Base-by-base conservation (phyloP, 192 early-diverging fungal species). In the Gamsiella multidivaricata region DNA sequence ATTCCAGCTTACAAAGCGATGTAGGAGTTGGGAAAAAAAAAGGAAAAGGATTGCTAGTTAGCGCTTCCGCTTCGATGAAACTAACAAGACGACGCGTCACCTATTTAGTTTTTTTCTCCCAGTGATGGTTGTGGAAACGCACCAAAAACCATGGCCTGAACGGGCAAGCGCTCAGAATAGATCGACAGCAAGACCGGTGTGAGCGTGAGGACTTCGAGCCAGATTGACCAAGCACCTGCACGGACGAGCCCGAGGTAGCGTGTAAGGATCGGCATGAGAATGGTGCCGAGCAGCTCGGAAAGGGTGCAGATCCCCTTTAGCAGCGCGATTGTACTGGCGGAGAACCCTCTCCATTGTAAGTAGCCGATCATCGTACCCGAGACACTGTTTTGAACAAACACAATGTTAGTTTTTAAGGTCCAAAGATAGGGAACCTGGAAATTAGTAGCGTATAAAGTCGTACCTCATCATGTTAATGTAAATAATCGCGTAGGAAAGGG, bases 331-430 rank as follows among this genome's bases (percentile, higher is more conserved):
- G 71, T 61, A 49, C 63, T 51, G 9, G 71, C 71, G 0, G 57
- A 54, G 28, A 76, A 78, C 3, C 64, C 60, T 45, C 63, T 53
- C 54, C 62, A 69, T 56, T 69, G 58, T 3, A 81, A 51, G 43
- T 78, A 81, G 5, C 68, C 73, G 22, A 76, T 78, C 73, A 76
- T 81, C 3, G 67, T 81, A 26, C 73, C 72, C 18, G 68, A 75
- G 28, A 82, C 59, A 14, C 68, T 66, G 14, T 37, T 34, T n/a
- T 9, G 51, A 42, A 42, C 11, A 42, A 42, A n/a, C n/a, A n/a
- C n/a, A n/a, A n/a, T n/a, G n/a, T n/a, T n/a, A n/a, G n/a, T n/a
- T n/a, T n/a, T n/a, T n/a, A n/a, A n/a, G n/a, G n/a, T n/a, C n/a
- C n/a, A n/a, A n/a, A n/a, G n/a, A n/a, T n/a, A n/a, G n/a, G n/a